Evolutionary conservation across 768 basidiomycete species (phyloP).

Genomic region (Xerocomellus intermedius): DNA sequence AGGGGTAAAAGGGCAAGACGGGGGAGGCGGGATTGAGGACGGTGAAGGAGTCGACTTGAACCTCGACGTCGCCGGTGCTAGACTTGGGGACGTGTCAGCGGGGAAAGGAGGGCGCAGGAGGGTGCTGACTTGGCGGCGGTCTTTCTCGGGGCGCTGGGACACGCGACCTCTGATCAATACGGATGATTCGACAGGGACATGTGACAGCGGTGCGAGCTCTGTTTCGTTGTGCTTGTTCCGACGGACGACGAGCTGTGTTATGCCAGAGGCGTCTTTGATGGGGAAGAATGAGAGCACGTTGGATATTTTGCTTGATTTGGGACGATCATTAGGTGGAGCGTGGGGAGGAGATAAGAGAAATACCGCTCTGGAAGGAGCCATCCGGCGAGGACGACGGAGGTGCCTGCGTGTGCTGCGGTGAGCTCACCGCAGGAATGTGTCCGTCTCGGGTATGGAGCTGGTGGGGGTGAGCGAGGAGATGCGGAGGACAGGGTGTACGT

Average conservation of each 20-base stretch:
- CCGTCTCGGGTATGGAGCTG: constrained; percentile 56
- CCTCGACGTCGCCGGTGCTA: constrained; percentile 75
- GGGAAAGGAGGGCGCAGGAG: neutral
- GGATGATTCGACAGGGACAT: constrained; percentile 73
- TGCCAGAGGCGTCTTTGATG: constrained; percentile 75
- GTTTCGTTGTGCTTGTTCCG: constrained; percentile 33
- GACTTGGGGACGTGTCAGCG: constrained; percentile 38
- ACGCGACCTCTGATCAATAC: constrained; percentile 76
- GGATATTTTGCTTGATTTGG: constrained; percentile 56
- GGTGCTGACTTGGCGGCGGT: constrained; percentile 56
- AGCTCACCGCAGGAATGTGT: constrained; percentile 69
- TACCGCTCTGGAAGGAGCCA: constrained; percentile 84
- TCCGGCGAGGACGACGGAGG: constrained; percentile 69
- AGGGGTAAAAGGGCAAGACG: constrained; percentile 82
- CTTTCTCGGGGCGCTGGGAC: constrained; percentile 56
- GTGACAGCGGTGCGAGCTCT: constrained; percentile 47
- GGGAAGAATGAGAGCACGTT: constrained; percentile 81
- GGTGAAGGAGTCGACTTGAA: constrained; percentile 65
- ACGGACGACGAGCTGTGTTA: constrained; percentile 73
- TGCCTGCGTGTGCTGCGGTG: constrained; percentile 48
- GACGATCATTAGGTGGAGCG: constrained; percentile 33
- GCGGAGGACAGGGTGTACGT: neutral
- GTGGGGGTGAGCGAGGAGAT: no score
- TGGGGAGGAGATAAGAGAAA: constrained; percentile 34
- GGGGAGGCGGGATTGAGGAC: constrained; percentile 77